Evolutionary conservation across 176 grass and related monocot genomes (phyloP), one percentile per base, ranked within the genome.

Genomic region (Carex cristatella): DNA sequence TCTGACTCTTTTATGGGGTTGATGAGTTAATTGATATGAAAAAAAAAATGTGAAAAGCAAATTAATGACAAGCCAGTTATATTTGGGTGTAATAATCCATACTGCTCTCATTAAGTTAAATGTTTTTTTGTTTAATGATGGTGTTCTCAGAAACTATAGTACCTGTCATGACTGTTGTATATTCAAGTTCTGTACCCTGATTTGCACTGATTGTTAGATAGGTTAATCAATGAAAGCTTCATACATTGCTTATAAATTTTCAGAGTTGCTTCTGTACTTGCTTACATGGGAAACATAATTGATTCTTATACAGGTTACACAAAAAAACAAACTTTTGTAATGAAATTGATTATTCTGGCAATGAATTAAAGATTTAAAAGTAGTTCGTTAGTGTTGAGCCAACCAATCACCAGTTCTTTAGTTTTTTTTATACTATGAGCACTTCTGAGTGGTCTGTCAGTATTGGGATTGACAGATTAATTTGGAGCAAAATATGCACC

Each of bases 31-130:
- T 33, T 58, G 74, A 58, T 79, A 57, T 28, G 53, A 33, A 79
- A 30, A 77, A 76, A 54, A 77, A 77, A 56, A 57, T 58, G 30
- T 33, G 30, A 79, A 57, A 79, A 79, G 12, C 6, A 78, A 78
- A 32, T 55, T 55, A 54, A 14, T 35, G 53, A 37, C 31, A 75
- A 58, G 11, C 74, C 57, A 54, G 58, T 79, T n/a, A 35, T 58
- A 79, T 58, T 58, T 76, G 58, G 48, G 58, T 79, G 74, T 79
- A 79, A 79, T 79, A 79, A 79, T 57, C 51, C 27, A 78, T 79
- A 57, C 53, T 56, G 53, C 12, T 11, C 19, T 79, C 49, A 18
- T 19, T 79, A 51, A 63, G 61, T 63, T 63, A 18, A 63, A 10
- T 4, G 1, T 61, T 61, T 61, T 63, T 63, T 10, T 35, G 33